These are phyloP conservation scores for Cercophora samala DNA, from an alignment of 495 filamentous ascomycete genomes.

Conservation along the genomic window DNA sequence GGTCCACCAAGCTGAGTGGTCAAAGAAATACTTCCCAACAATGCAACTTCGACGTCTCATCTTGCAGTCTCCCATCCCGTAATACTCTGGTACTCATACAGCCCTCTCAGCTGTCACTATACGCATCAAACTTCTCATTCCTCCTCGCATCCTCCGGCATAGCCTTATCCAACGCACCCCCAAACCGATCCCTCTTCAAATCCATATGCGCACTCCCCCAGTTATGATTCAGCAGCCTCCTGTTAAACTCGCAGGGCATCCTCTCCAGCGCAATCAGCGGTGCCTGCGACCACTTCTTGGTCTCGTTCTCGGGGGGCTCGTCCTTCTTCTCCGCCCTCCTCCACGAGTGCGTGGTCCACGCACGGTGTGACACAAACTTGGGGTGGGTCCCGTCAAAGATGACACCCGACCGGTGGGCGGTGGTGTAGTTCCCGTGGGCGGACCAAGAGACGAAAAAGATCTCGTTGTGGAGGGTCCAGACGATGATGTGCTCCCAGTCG, in stretches of 20 bases:
- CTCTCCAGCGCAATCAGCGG: conserved; percentile 5
- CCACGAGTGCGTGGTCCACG: background rate
- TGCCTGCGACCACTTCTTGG: background rate
- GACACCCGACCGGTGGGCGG: background rate
- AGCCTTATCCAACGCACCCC: background rate
- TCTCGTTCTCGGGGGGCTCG: background rate
- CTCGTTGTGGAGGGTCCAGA: conserved; percentile 1
- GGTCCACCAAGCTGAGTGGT: too few relatives aligned
- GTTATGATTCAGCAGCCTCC: background rate
- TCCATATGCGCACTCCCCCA: background rate
- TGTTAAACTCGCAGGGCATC: conserved; percentile 2
- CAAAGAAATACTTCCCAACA: background rate
- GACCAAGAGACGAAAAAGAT: background rate
- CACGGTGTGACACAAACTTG: conserved; percentile 7
- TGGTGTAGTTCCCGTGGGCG: background rate
- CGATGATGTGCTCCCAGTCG: conserved; percentile 9
- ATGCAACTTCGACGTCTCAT: too few relatives aligned
- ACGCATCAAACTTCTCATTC: conserved; percentile 1
- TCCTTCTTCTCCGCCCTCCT: background rate
- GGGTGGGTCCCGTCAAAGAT: background rate
- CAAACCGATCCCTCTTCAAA: background rate
- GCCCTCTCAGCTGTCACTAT: background rate
- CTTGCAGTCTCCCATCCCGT: background rate
- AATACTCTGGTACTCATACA: too few relatives aligned
- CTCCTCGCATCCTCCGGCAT: background rate